Base-by-base conservation (phyloP, 345 rosid genomes). In the Mangifera indica region DNA sequence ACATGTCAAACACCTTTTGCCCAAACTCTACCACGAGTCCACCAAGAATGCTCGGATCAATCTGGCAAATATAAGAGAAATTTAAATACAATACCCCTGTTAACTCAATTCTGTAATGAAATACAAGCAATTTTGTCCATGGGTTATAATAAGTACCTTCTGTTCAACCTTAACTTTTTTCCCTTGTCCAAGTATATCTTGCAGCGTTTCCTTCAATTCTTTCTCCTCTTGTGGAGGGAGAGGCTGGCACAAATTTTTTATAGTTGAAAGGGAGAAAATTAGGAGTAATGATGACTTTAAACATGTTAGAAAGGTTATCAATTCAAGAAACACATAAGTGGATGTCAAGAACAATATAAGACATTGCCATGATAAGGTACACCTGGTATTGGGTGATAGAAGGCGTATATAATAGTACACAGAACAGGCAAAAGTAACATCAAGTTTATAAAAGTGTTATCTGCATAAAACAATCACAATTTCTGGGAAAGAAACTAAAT, bases 1-100 rank as follows among this genome's bases (percentile, higher is more conserved):
- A 95, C 99, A 92, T 86, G 83, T 95, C 99, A 76, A 95, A 83
- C 78, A 95, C 93, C 94, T 95, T 91, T 72, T 82, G 89, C n/a
- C 64, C 79, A 26, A 91, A 95, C 87, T 95, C 93, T 25, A 95
- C 91, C 45, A 92, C 82, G 6, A 95, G 79, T 61, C 99, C 99
- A 60, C 99, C 98, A 34, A 88, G 92, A 79, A 95, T 92, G 56
- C 87, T 95, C 0, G 96, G 89, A 83, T 95, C 96, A 75, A 95
- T 88, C 99, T 95, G 88, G 66, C 60, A 71, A n/a, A 59, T 51
- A 57, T 21, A 22, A 15, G 59, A 60, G 6, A 68, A 22, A 37
- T 1, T 72, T 62, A 72, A 52, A 37, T 56, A n/a, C 11, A 40
- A 32, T 61, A 34, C 48, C 21, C 58, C 15, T 6, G 51, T 25